A percentile compares a stretch with the other conserved stretches of the same genome.
Evolutionary conservation across 208 protist species (phyloP).

Genomic region (Trypanosoma avium): DNA sequence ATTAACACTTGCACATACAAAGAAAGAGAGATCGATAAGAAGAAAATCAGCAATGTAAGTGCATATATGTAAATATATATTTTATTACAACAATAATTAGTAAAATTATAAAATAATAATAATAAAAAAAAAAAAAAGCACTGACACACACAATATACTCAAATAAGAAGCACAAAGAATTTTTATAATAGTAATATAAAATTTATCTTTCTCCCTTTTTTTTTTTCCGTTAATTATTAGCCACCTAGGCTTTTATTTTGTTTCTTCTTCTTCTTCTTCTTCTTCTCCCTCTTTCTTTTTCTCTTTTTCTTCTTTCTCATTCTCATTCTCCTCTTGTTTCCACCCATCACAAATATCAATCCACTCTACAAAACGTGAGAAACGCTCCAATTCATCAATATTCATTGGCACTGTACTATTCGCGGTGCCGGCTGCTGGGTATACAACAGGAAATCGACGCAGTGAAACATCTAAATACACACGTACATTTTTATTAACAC

Average conservation of each 20-base stretch:
- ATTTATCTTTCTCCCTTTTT: not conserved
- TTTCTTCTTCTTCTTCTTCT: not conserved
- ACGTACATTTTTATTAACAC: conserved; percentile 39
- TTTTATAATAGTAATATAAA: too few species aligned
- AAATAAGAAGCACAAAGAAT: too few species aligned
- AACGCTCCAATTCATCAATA: conserved; percentile 55
- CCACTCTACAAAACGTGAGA: conserved; percentile 71
- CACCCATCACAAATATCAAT: conserved; percentile 42
- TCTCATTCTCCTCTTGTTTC: not conserved
- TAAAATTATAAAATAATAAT: too few species aligned
- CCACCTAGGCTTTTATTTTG: not conserved
- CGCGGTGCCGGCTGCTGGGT: conserved; percentile 43
- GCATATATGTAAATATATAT: too few species aligned
- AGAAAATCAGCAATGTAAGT: not conserved
- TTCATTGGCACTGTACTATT: conserved; percentile 46
- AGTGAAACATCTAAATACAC: conserved; percentile 74
- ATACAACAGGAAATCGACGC: conserved; percentile 51
- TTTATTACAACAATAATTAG: too few species aligned
- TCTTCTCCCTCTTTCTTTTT: not conserved
- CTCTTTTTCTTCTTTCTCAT: conserved; percentile 1
- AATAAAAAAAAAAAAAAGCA: not conserved
- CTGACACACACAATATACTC: too few species aligned
- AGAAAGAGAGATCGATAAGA: not conserved
- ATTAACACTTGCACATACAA: too few species aligned
- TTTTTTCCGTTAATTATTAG: not conserved